Evolutionary conservation across 2,329 filamentous ascomycete species (phyloP), one percentile per base, ranked within the genome.

Genomic region (Elsinoe perseae): DNA sequence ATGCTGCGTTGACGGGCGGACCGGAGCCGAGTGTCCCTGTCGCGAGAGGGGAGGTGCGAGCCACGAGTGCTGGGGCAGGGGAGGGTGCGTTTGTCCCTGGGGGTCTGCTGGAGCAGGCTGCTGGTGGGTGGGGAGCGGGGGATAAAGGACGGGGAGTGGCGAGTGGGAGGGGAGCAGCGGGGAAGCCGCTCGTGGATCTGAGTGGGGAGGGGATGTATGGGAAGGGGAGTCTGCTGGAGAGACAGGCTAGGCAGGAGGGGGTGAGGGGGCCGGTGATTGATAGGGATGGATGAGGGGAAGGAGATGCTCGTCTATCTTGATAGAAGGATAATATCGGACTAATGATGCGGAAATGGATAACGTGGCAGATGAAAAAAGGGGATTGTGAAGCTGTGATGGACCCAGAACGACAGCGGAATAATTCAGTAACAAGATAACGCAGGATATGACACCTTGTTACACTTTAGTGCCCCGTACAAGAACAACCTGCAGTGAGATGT

Each of bases 201-300:
- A 66, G 66, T 20, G 72, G 71, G 27, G 66, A 69, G 50, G 69
- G 69, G 36, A 63, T 68, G 59, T 79, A 77, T 61, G 73, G 69
- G 8, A 64, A 71, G 30, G 75, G 72, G 21, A 80, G 76, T 61
- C 68, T 80, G 54, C 70, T 79, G 12, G 73, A 76, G 50, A 68
- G 70, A 60, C 63, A 54, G 64, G 64, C 50, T 60, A 63, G n/a
- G 63, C 65, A n/a, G 65, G 52, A 42, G 38, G 52, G 52, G 25
- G 36, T 27, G n/a, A 43, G 14, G 36, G 38, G 62, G 46, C 70
- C 68, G 10, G 61, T 71, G 10, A 69, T 75, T 54, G 72, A 73
- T 61, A 63, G 72, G 18, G 65, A 65, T 23, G 16, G 16, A 7
- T 44, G n/a, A 32, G 14, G 44, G 14, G 21, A 3, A 32, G 44